A percentile compares a stretch with the other conserved stretches of the same genome.
phyloP scores from a whole-genome alignment of 1,139 yeast species.

The Taphrina confusa region DNA sequence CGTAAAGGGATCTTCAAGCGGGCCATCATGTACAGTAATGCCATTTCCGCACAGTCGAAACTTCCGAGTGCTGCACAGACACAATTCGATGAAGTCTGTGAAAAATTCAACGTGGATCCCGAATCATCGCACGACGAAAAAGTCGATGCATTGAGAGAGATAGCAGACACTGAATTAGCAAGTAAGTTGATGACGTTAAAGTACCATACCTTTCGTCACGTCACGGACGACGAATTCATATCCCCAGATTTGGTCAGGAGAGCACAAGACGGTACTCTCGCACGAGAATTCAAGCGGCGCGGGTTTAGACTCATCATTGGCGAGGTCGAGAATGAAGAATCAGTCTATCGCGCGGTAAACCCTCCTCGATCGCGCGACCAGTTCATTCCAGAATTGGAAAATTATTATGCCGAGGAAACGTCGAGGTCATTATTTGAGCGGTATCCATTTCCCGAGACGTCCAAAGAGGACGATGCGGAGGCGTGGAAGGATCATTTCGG shows the following conservation, averaged over 20 bases:
- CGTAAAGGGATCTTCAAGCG: constrained; percentile 48
- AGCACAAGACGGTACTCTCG: constrained; percentile 47
- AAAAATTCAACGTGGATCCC: constrained; percentile 39
- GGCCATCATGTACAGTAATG: constrained; percentile 47
- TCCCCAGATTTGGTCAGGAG: constrained; percentile 45
- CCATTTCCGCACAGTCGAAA: constrained; percentile 49
- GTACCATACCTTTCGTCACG: constrained; percentile 50
- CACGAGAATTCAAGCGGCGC: constrained; percentile 43
- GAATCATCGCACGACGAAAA: constrained; percentile 40
- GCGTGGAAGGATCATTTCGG: constrained; percentile 45
- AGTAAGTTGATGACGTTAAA: constrained; percentile 45
- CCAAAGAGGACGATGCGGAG: constrained; percentile 36
- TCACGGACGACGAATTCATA: constrained; percentile 49
- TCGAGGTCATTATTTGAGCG: constrained; percentile 45
- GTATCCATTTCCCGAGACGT: constrained; percentile 42
- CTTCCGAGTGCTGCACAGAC: constrained; percentile 46
- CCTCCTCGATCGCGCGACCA: constrained; percentile 63
- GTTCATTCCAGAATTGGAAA: constrained; percentile 53
- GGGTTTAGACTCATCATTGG: constrained; percentile 47
- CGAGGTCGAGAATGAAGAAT: constrained; percentile 50
- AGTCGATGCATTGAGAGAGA: constrained; percentile 42
- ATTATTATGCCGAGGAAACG: constrained; percentile 48
- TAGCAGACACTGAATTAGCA: constrained; percentile 43
- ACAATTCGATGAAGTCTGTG: constrained; percentile 48
- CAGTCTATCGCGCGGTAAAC: constrained; percentile 46